Percentiles rank a stretch among this genome's conserved stretches.
Evolutionary conservation across 2,329 filamentous ascomycete genomes (phyloP).

Genomic region (Beauveria varroae): DNA sequence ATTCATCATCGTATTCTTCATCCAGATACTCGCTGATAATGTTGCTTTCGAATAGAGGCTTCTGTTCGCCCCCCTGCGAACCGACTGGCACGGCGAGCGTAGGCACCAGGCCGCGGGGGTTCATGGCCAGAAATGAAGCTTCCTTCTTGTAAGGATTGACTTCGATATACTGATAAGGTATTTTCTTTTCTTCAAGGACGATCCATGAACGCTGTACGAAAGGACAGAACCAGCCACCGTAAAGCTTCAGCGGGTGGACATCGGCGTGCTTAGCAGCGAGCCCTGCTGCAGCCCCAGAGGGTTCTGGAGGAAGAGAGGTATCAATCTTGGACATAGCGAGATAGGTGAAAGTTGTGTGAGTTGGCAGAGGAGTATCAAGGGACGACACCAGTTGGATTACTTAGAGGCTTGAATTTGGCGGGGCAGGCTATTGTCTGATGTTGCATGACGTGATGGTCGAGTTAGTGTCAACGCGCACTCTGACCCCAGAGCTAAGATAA

Average conservation of each 20-base stretch:
- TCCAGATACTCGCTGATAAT: conserved; percentile 72
- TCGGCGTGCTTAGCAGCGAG: conserved; percentile 38
- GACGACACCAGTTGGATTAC: neutral
- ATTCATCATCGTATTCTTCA: conserved; percentile 52
- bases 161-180: conserved; percentile 68
- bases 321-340: conserved; percentile 37
- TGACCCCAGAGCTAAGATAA: neutral
- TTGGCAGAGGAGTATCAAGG: neutral
- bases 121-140: conserved; percentile 58
- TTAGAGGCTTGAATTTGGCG: neutral
- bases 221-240: conserved; percentile 68
- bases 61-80: conserved; percentile 27
- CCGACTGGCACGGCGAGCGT: conserved; percentile 48
- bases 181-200: conserved; percentile 63
- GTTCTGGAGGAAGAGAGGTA: conserved; percentile 37
- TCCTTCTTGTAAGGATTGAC: conserved; percentile 74
- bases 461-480: neutral
- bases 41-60: conserved; percentile 64
- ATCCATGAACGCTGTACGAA: conserved; percentile 68
- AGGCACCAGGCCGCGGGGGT: conserved; percentile 69
- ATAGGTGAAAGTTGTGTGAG: neutral
- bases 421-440: neutral
- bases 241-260: conserved; percentile 54
- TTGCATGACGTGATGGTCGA: neutral
- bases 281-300: conserved; percentile 41